Evolutionary conservation across 208 protist species (phyloP).

Genomic region (Phytomonas sp.): DNA sequence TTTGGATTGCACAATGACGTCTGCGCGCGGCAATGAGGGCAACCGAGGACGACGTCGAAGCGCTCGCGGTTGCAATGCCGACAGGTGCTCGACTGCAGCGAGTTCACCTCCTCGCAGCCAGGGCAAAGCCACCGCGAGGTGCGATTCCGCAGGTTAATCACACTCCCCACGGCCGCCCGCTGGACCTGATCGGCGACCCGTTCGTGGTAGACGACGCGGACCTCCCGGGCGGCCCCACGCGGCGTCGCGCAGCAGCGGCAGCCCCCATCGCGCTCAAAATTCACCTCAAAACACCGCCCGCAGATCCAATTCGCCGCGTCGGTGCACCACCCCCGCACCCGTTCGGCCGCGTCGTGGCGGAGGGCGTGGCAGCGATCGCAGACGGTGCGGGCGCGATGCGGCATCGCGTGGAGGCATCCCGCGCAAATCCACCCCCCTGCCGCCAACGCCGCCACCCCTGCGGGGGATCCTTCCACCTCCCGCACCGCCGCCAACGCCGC

Average conservation of each 20-base stretch:
- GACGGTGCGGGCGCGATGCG: slow-evolving; percentile 28
- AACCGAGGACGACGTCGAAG: slow-evolving; percentile 38
- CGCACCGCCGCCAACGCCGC: slow-evolving; percentile 9
- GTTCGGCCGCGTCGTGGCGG: slow-evolving; percentile 32
- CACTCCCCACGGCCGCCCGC: slow-evolving; percentile 23
- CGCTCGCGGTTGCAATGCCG: slow-evolving; percentile 46
- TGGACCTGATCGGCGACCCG: slow-evolving; percentile 34
- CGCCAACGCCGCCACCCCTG: slow-evolving; percentile 21
- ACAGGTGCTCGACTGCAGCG: slow-evolving; percentile 37
- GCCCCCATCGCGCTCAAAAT: slow-evolving; percentile 7
- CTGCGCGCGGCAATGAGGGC: slow-evolving; percentile 23
- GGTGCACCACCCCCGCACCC: slow-evolving; percentile 12
- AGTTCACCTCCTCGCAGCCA: slow-evolving; percentile 55
- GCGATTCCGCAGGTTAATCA: slow-evolving; percentile 55
- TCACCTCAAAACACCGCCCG: slow-evolving; percentile 38
- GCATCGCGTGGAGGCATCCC: slow-evolving; percentile 23
- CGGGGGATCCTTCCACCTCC: slow-evolving; percentile 16
- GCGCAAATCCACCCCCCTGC: slow-evolving; percentile 55
- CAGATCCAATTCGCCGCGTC: slow-evolving; percentile 30
- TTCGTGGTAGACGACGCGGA: slow-evolving; percentile 15
- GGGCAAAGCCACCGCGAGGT: slow-evolving; percentile 53
- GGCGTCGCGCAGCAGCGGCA: slow-evolving; percentile 35
- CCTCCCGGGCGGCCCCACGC: slow-evolving; percentile 1
- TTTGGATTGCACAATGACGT: slow-evolving; percentile 28
- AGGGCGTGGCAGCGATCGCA: slow-evolving; percentile 38